A percentile compares a stretch with the other conserved stretches of the same genome.
phyloP scores from a whole-genome alignment of 2,329 filamentous ascomycete species.

The Dothideomycetes sp. region DNA sequence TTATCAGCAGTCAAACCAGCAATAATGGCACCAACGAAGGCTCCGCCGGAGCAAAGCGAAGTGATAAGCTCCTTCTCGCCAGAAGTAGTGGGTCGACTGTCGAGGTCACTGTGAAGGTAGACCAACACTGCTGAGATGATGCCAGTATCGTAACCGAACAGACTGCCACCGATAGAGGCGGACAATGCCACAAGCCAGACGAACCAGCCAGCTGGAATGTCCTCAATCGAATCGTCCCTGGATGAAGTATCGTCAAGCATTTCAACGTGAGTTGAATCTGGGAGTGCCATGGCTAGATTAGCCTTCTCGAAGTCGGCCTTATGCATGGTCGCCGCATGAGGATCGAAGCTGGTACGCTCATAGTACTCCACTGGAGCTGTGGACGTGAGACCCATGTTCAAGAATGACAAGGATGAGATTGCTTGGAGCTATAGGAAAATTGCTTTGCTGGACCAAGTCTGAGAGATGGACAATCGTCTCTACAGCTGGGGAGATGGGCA shows the following conservation, averaged over 20 bases:
- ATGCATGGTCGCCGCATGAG: too few relatives aligned
- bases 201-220: conserved; percentile 13
- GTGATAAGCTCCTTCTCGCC: conserved; percentile 28
- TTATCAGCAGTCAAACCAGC: conserved; percentile 27
- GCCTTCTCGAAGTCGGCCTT: conserved; percentile 9
- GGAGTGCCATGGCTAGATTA: conserved; percentile 8
- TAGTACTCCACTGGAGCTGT: too few relatives aligned
- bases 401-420: too few relatives aligned
- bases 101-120: conserved; percentile 23
- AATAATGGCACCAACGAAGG: conserved; percentile 25
- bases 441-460: too few relatives aligned
- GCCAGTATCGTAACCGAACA: conserved; percentile 36
- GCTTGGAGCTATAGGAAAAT: too few relatives aligned
- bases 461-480: too few relatives aligned
- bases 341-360: too few relatives aligned
- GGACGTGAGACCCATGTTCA: too few relatives aligned
- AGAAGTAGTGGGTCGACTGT: conserved; percentile 18
- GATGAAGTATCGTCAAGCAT: conserved; percentile 8
- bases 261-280: conserved; percentile 13
- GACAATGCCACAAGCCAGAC: conserved; percentile 19
- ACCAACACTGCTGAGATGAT: conserved; percentile 27
- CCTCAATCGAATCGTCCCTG: conserved; percentile 12
- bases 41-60: conserved; percentile 25
- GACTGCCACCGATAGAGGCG: conserved; percentile 22
- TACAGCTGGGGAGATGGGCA: too few relatives aligned